Evolutionary conservation across 1,284 basidiomycete species (phyloP).

Genomic region (Rhodotorula sp.): DNA sequence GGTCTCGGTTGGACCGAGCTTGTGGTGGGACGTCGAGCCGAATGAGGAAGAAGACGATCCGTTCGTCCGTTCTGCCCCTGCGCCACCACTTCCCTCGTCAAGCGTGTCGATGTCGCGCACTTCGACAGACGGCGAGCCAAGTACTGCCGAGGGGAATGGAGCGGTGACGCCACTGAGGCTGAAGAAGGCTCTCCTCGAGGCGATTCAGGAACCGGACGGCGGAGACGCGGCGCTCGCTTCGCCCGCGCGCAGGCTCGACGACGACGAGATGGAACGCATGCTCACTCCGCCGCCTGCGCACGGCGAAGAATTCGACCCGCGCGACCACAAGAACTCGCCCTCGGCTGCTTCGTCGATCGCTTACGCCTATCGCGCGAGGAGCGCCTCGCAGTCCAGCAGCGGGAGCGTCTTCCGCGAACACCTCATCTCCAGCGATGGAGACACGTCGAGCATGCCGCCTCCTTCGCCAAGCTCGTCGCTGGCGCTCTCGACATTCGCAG

Average conservation of each 20-base stretch:
- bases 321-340: neutral
- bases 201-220: slow-evolving; percentile 12
- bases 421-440: neutral
- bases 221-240: too few relatives aligned
- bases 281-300: neutral
- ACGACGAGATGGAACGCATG: slow-evolving; percentile 14
- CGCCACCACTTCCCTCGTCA: neutral
- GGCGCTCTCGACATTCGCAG: too few relatives aligned
- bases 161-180: too few relatives aligned
- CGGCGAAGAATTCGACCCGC: neutral
- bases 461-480: neutral
- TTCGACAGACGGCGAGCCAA: too few relatives aligned
- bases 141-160: too few relatives aligned
- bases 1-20: neutral
- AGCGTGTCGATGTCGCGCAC: neutral
- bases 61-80: slow-evolving; percentile 13
- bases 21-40: slow-evolving; percentile 23
- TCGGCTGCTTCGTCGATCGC: neutral
- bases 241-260: neutral
- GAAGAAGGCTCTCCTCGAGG: slow-evolving; percentile 2
- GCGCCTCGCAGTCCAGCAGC: neutral
- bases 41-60: slow-evolving; percentile 29
- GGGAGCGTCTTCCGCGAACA: slow-evolving; percentile 2
- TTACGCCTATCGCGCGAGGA: neutral
- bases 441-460: too few relatives aligned